Conservation (phyloP, 148 eudicot genomes). For the Selenicereus undatus region DNA sequence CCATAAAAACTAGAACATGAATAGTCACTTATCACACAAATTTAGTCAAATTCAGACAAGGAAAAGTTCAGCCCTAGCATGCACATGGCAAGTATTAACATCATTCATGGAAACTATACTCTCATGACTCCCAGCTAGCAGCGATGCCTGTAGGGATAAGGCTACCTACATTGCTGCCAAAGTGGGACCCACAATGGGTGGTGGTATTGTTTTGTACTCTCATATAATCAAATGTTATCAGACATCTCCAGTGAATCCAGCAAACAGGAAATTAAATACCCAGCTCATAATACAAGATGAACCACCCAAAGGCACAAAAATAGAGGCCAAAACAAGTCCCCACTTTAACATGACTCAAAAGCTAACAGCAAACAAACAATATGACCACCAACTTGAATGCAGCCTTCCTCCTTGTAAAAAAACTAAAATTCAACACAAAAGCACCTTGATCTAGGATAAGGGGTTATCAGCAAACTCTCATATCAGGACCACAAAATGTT, state of each 20-base stretch:
- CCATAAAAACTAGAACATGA: neutral
- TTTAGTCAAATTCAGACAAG: neutral
- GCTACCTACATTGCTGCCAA: too few relatives aligned
- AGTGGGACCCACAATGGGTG: too few relatives aligned
- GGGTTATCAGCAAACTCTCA: slow-evolving; percentile 19
- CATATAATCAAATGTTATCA: neutral
- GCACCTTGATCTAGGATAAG: slow-evolving; percentile 26
- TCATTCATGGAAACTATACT: neutral
- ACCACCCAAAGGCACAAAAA: slow-evolving; percentile 8
- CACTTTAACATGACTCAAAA: slow-evolving; percentile 20
- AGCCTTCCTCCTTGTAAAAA: slow-evolving; percentile 14
- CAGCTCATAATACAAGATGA: neutral
- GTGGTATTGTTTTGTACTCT: too few relatives aligned
- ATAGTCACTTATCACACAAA: neutral
- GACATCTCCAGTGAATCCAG: slow-evolving; percentile 8
- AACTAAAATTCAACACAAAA: slow-evolving; percentile 13
- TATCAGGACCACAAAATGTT: slow-evolving; percentile 29
- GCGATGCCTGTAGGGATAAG: too few relatives aligned
- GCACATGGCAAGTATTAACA: neutral
- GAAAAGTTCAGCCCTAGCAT: neutral
- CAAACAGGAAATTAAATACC: neutral
- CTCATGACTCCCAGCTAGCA: too few relatives aligned
- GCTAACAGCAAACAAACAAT: slow-evolving; percentile 6
- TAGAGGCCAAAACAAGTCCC: slow-evolving; percentile 19
- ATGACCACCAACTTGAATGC: slow-evolving; percentile 20